Conservation (phyloP, 257 asterid species). For the Prunella vulgaris region DNA sequence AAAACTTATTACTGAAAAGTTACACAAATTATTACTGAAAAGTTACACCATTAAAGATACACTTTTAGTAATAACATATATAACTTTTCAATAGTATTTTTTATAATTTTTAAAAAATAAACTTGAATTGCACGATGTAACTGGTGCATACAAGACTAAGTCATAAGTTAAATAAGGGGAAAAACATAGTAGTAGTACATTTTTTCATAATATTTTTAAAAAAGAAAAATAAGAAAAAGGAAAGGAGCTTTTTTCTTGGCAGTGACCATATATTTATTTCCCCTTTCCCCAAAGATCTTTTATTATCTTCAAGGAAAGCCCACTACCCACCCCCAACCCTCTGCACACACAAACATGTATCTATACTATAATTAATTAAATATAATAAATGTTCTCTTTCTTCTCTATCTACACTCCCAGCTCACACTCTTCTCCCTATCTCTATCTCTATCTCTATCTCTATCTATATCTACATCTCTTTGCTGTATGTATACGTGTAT, state of each 20-base stretch:
- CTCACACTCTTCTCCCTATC: constrained; percentile 34
- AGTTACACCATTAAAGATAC: too few relatives aligned
- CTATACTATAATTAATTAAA: background rate
- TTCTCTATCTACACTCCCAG: constrained; percentile 34
- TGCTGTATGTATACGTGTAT: constrained; percentile 19
- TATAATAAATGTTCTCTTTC: constrained; percentile 22
- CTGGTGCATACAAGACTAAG: too few relatives aligned
- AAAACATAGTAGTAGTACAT: too few relatives aligned
- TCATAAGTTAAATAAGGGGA: too few relatives aligned
- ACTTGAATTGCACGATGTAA: too few relatives aligned
- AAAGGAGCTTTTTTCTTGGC: constrained; percentile 1
- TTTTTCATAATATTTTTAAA: background rate
- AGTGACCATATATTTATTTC: constrained; percentile 13
- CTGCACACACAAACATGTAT: constrained; percentile 24
- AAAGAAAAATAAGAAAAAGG: too few relatives aligned
- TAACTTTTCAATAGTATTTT: too few relatives aligned
- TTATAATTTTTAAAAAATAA: too few relatives aligned
- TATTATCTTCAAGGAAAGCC: constrained; percentile 1
- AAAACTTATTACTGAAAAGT: too few relatives aligned
- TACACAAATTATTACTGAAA: too few relatives aligned
- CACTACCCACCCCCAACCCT: constrained; percentile 4
- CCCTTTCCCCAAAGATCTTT: constrained; percentile 20
- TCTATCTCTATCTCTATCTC: constrained; percentile 28
- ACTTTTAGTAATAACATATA: too few relatives aligned
- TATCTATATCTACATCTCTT: constrained; percentile 25